phyloP scores from a whole-genome alignment of 768 basidiomycete genomes.

The Daedaleopsis sinensis region DNA sequence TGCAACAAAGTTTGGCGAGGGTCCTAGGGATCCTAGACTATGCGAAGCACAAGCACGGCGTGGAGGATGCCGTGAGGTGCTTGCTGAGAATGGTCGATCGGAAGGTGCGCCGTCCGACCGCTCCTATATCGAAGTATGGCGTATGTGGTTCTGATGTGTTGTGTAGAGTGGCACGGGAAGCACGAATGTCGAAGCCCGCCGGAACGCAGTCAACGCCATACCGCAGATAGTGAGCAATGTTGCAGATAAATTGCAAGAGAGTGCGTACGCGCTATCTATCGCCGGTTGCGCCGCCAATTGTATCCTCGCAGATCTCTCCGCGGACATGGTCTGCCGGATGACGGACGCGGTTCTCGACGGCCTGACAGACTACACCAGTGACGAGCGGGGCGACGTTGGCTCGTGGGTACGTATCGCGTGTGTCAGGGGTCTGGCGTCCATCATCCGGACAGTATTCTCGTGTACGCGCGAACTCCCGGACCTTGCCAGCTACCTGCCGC shows the following conservation, averaged over 20 bases:
- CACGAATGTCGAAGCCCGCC: constrained; percentile 58
- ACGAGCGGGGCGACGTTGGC: constrained; percentile 95
- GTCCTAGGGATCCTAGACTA: constrained; percentile 74
- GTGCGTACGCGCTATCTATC: constrained; percentile 18
- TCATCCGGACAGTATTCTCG: constrained; percentile 54
- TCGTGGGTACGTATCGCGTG: constrained; percentile 91
- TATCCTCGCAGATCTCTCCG: constrained; percentile 47
- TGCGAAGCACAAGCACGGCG: constrained; percentile 51
- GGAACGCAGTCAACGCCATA: constrained; percentile 55
- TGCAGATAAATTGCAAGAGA: constrained; percentile 49
- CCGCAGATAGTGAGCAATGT: constrained; percentile 51
- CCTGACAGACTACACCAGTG: constrained; percentile 86
- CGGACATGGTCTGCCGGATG: constrained; percentile 48
- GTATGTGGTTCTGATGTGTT: constrained; percentile 20
- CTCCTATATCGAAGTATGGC: constrained; percentile 3
- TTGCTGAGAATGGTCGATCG: constrained; percentile 62
- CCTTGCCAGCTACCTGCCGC: constrained; percentile 63
- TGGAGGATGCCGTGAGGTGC: constrained; percentile 57
- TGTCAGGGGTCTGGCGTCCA: constrained; percentile 62
- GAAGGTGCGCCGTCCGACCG: constrained; percentile 43
- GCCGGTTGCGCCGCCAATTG: constrained; percentile 6
- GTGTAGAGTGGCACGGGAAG: constrained; percentile 38
- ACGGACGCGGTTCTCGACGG: constrained; percentile 67
- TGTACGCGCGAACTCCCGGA: constrained; percentile 44
- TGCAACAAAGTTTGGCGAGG: constrained; percentile 76